phyloP scores from a whole-genome alignment of 257 asterid genomes.

The Vinca minor region DNA sequence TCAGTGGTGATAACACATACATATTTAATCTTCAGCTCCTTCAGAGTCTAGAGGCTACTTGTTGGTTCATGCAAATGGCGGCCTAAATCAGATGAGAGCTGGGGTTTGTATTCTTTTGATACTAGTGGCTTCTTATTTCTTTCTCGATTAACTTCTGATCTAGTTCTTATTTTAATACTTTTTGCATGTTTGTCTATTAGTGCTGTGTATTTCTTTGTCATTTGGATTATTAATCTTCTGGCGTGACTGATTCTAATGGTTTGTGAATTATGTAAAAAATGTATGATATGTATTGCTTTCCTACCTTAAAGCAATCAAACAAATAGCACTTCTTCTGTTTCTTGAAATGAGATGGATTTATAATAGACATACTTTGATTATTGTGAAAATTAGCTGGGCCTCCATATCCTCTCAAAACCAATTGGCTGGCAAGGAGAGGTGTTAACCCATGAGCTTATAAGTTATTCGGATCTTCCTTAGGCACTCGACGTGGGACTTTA shows the following conservation, averaged over 20 bases:
- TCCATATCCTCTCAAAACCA: too few relatives aligned
- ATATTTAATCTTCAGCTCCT: constrained; percentile 47
- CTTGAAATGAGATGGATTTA: too few relatives aligned
- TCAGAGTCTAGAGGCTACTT: constrained; percentile 75
- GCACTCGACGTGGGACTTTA: too few relatives aligned
- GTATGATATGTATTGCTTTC: too few relatives aligned
- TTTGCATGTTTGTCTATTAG: not conserved
- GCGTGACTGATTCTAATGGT: not conserved
- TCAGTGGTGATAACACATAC: constrained; percentile 8
- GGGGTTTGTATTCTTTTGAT: constrained; percentile 53
- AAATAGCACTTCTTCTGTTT: too few relatives aligned
- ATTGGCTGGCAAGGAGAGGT: too few relatives aligned
- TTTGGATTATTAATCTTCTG: not conserved
- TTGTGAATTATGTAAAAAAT: not conserved
- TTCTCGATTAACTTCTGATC: not conserved
- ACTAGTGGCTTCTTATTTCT: not conserved
- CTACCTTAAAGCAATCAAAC: too few relatives aligned
- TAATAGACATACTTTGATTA: too few relatives aligned
- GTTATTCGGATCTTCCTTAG: too few relatives aligned
- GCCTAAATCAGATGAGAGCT: constrained; percentile 96
- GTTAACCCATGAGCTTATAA: too few relatives aligned
- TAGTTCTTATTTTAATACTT: not conserved
- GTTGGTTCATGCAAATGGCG: constrained; percentile 90
- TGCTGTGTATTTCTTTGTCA: not conserved
- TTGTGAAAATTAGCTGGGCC: too few relatives aligned